Base-by-base conservation (phyloP, 129 eudicot genomes). In the Silybum marianum region DNA sequence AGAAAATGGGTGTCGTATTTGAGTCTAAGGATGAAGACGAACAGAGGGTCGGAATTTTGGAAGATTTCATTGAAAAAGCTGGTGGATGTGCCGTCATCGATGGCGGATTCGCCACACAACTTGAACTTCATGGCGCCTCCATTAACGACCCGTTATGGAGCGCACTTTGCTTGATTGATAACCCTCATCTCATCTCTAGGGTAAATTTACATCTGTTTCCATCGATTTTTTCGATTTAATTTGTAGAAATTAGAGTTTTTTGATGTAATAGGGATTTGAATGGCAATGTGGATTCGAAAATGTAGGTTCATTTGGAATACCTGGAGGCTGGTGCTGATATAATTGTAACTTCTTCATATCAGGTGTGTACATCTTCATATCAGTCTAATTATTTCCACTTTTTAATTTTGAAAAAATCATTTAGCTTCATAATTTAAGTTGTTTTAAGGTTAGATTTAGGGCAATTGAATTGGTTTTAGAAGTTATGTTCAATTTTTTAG, bases 301-400 rank as follows among this genome's bases (percentile, higher is more conserved):
- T 88, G 70, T 65, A 94, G 98, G 98, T 94, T 75, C 98, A 94
- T 70, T 72, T 83, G 89, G 98, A 92, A 79, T 94, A 92, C 81
- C 48, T 94, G 79, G 97, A 92, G 84, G 98, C 96, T 22, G 98
- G 98, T 69, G 97, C 98, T 24, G 97, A 94, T 89, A 67, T 92
- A 77, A 84, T 94, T 81, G 91, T 94, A 11, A 88, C 98, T 25
- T 89, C 96, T n/a, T 92, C 98, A 12, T 94, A 94, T 86, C 98
- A 94, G 96, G 98, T 94, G 44, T 42, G 83, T 67, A 65, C 44
- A 63, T 39, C 68, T 74, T 73, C 69, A 28, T 51, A 7, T 46
- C 63, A 22, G 3, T 22, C 4, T 30, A 71, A 9, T 44, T n/a
- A n/a, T 30, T 77, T 39, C n/a, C 1, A 24, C 2, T 24, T 12